Conservation (phyloP, 2,329 filamentous ascomycete species). For the Cercospora sp. region DNA sequence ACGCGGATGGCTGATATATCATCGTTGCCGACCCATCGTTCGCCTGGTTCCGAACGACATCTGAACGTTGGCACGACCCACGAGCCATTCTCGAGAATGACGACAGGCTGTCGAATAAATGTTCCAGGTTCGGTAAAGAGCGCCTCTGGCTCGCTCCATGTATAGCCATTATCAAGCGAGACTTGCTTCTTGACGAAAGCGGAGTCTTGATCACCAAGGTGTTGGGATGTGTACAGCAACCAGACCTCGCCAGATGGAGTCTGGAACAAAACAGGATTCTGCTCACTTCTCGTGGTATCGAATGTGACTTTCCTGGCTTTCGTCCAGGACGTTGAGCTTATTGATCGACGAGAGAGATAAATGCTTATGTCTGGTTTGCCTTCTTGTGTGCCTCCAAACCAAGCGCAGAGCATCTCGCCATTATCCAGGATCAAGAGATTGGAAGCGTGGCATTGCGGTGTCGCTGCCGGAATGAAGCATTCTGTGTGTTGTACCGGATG, state of each 20-base stretch:
- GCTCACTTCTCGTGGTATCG: constrained; percentile 22
- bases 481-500: constrained; percentile 16
- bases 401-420: constrained; percentile 26
- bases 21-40: constrained; percentile 24
- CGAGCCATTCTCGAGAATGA: constrained; percentile 16
- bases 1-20: constrained; percentile 23
- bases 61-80: constrained; percentile 26
- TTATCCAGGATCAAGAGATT: constrained; percentile 22
- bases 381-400: constrained; percentile 25
- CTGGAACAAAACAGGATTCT: constrained; percentile 24
- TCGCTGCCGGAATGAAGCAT: constrained; percentile 20
- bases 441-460: constrained; percentile 24
- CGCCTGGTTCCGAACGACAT: constrained; percentile 20
- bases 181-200: constrained; percentile 21
- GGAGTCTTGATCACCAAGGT: constrained; percentile 23
- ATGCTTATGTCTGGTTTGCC: constrained; percentile 27
- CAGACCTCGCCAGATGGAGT: constrained; percentile 21
- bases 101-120: constrained; percentile 24
- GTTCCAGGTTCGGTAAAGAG: constrained; percentile 22
- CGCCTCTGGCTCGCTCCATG: constrained; percentile 13
- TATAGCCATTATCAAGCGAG: constrained; percentile 13
- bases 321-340: constrained; percentile 13
- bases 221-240: constrained; percentile 23
- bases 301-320: constrained; percentile 20
- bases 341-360: constrained; percentile 16